Conservation (phyloP, 768 basidiomycete species). For the Leccinellum luteum region DNA sequence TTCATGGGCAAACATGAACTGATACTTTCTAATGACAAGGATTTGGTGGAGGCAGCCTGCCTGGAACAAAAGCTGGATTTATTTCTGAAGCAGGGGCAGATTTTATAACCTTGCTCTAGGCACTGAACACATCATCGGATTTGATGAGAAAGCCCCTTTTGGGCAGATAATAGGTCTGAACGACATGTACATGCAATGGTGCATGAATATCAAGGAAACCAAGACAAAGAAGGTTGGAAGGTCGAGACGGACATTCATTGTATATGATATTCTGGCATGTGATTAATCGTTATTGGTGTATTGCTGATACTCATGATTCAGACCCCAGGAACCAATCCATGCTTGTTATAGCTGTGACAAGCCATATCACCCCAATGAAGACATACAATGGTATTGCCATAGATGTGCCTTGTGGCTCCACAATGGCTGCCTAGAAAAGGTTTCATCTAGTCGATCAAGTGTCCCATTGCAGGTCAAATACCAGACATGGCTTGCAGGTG, state of each 20-base stretch:
- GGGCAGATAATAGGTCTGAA: too few relatives aligned
- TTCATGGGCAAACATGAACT: background rate
- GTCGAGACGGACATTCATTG: background rate
- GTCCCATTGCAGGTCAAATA: background rate
- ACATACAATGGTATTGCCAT: background rate
- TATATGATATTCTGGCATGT: background rate
- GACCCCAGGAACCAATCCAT: background rate
- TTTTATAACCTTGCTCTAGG: too few relatives aligned
- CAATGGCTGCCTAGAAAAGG: background rate
- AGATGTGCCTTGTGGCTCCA: background rate
- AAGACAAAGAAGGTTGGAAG: too few relatives aligned
- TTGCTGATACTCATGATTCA: too few relatives aligned
- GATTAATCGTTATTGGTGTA: too few relatives aligned
- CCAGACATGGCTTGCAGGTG: background rate
- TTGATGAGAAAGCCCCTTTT: background rate
- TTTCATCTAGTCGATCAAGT: background rate
- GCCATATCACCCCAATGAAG: background rate
- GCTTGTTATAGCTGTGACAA: background rate
- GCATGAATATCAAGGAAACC: too few relatives aligned
- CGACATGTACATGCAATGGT: background rate
- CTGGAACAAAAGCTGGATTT: too few relatives aligned
- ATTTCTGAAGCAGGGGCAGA: too few relatives aligned
- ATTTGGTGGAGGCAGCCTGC: background rate
- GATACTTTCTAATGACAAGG: background rate
- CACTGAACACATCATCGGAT: background rate